A percentile compares a stretch with the other conserved stretches of the same genome.
Conservation (phyloP, 2,329 filamentous ascomycete species). For the Zelopaecilomyces penicillatus region DNA sequence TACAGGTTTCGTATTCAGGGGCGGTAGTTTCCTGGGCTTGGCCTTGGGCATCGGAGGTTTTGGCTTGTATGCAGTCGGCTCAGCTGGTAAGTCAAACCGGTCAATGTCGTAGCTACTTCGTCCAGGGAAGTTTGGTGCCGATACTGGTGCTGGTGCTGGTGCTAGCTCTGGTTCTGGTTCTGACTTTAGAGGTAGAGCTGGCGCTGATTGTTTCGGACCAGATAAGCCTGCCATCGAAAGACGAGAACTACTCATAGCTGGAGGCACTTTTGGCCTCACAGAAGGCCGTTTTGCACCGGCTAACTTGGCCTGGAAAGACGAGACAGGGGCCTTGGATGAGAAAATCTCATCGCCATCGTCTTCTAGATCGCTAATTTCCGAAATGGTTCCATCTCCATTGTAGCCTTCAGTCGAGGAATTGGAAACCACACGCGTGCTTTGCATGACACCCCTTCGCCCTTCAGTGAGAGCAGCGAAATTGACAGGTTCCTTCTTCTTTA, state of each 20-base stretch:
- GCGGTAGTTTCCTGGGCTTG: too few species aligned
- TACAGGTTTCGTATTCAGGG: background rate
- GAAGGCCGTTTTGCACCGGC: slow-evolving; percentile 14
- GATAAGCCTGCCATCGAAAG: too few species aligned
- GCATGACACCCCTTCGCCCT: slow-evolving; percentile 3
- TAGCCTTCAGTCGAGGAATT: slow-evolving; percentile 6
- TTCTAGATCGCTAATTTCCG: slow-evolving; percentile 47
- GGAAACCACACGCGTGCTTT: slow-evolving; percentile 4
- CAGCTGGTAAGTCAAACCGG: slow-evolving; percentile 5
- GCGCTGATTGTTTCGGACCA: too few species aligned
- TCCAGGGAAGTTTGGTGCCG: slow-evolving; percentile 5
- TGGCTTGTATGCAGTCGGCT: too few species aligned
- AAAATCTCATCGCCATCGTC: slow-evolving; percentile 27
- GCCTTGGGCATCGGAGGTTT: too few species aligned
- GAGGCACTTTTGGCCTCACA: slow-evolving; percentile 20
- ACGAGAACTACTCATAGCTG: too few species aligned
- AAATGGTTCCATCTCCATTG: slow-evolving; percentile 27
- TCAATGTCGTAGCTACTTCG: slow-evolving; percentile 8
- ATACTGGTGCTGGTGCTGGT: too few species aligned
- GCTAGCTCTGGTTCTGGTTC: too few species aligned
- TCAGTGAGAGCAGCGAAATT: slow-evolving; percentile 2
- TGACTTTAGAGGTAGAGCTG: too few species aligned
- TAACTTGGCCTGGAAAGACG: slow-evolving; percentile 16
- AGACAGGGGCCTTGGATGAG: slow-evolving; percentile 12
- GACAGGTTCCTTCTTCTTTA: slow-evolving; percentile 13